Conservation (phyloP, 331 rosid species). For the Quercus tomentella region DNA sequence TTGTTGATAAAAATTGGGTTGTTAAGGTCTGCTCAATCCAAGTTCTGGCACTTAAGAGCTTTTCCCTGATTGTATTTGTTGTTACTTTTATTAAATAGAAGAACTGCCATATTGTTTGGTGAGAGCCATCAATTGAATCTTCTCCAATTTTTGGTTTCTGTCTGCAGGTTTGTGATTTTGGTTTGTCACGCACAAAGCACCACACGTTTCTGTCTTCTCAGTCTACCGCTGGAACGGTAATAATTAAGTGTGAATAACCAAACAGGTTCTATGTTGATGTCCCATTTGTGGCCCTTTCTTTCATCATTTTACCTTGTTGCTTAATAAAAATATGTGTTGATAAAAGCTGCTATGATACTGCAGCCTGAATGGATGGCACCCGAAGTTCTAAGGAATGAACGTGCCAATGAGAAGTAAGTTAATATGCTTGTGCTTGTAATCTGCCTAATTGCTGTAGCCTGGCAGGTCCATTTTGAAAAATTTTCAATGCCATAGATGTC, state of each 20-base stretch:
- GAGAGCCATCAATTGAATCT: constrained; percentile 1
- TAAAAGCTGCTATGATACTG: constrained; percentile 21
- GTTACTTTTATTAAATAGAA: background rate
- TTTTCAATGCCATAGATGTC: background rate
- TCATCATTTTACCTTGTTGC: background rate
- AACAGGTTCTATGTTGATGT: background rate
- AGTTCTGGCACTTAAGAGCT: constrained; percentile 1
- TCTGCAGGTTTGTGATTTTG: constrained; percentile 92
- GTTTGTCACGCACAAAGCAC: constrained; percentile 92
- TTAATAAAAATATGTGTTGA: background rate
- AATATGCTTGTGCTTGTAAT: background rate
- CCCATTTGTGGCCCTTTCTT: constrained; percentile 8
- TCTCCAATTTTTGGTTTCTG: constrained; percentile 12
- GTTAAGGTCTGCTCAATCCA: constrained; percentile 68
- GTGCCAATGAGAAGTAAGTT: constrained; percentile 92
- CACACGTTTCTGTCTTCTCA: constrained; percentile 90
- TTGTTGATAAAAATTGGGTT: constrained; percentile 95
- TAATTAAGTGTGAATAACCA: constrained; percentile 8
- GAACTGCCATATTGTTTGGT: background rate
- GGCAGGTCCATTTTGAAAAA: constrained; percentile 1
- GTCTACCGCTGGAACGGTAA: constrained; percentile 99
- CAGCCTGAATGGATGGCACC: constrained; percentile 99
- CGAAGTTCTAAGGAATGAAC: constrained; percentile 91
- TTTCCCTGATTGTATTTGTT: background rate
- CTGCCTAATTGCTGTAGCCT: constrained; percentile 11